Percentiles rank a stretch among this genome's conserved stretches.
Conservation (phyloP, 1,139 yeast species). For the Debaryomyces sp. region DNA sequence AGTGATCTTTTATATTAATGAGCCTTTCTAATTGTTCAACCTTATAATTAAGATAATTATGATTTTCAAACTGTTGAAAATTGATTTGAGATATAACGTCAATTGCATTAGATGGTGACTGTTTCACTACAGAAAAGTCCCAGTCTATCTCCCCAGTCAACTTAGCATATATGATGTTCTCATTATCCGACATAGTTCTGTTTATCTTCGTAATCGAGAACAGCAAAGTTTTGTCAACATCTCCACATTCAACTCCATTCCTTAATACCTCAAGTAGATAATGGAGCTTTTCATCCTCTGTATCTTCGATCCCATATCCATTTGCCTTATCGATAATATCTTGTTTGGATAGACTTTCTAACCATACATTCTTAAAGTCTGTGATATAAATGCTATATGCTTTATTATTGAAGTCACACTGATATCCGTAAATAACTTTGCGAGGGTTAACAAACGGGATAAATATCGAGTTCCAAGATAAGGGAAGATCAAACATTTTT, state of each 20-base stretch:
- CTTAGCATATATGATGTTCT: not conserved
- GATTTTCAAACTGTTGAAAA: conserved; percentile 28
- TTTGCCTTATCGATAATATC: conserved; percentile 22
- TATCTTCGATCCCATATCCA: conserved; percentile 28
- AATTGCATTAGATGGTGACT: conserved; percentile 11
- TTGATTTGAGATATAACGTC: conserved; percentile 25
- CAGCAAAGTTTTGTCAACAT: not conserved
- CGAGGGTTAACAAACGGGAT: conserved; percentile 3
- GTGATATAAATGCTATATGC: conserved; percentile 30
- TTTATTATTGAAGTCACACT: conserved; percentile 4
- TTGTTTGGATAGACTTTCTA: conserved; percentile 20
- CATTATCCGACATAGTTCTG: not conserved
- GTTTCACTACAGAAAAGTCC: conserved; percentile 23
- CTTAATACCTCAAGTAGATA: conserved; percentile 13
- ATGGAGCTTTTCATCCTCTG: conserved; percentile 13
- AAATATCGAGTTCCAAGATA: conserved; percentile 3
- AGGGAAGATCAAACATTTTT: conserved; percentile 6
- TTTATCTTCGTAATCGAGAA: not conserved
- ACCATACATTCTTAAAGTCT: conserved; percentile 32
- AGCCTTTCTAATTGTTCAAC: conserved; percentile 24
- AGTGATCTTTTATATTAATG: conserved; percentile 36
- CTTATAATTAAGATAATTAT: conserved; percentile 22
- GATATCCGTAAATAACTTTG: conserved; percentile 17
- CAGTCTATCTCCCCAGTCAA: conserved; percentile 20
- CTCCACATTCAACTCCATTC: conserved; percentile 1